Conservation (phyloP, 441 rosid species). For the Arabidopsis lyrata region DNA sequence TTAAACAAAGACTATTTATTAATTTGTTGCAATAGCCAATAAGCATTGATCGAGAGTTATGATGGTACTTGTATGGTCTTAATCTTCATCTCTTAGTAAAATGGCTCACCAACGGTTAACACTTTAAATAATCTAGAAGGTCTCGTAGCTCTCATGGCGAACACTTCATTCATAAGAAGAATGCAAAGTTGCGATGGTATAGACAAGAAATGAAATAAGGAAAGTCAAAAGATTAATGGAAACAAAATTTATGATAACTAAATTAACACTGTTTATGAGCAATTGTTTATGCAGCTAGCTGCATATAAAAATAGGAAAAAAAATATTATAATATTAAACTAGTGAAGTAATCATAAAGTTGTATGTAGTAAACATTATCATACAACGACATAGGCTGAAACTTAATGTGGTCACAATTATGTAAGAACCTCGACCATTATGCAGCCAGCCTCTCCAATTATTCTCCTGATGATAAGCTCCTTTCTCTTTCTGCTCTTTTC, state of each 20-base stretch:
- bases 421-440: slow-evolving; percentile 30
- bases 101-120: neutral
- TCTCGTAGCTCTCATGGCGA: neutral
- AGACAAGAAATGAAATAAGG: neutral
- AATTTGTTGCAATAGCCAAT: neutral
- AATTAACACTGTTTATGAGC: slow-evolving; percentile 16
- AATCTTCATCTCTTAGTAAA: neutral
- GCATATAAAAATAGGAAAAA: slow-evolving; percentile 9
- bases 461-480: slow-evolving; percentile 21
- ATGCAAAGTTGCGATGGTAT: neutral
- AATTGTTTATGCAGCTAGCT: neutral
- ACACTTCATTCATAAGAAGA: neutral
- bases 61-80: neutral
- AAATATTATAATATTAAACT: slow-evolving; percentile 3
- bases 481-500: slow-evolving; percentile 19
- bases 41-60: slow-evolving; percentile 6
- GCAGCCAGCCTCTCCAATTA: slow-evolving; percentile 34
- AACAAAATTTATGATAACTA: slow-evolving; percentile 6
- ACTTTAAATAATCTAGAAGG: neutral
- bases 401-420: slow-evolving; percentile 30
- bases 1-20: neutral
- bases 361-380: slow-evolving; percentile 34
- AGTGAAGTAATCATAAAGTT: slow-evolving; percentile 14
- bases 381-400: slow-evolving; percentile 22
- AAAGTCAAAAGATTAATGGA: neutral